phyloP scores from a whole-genome alignment of 225 moss, liverwort and hornwort species.

The Straminergon stramineum region DNA sequence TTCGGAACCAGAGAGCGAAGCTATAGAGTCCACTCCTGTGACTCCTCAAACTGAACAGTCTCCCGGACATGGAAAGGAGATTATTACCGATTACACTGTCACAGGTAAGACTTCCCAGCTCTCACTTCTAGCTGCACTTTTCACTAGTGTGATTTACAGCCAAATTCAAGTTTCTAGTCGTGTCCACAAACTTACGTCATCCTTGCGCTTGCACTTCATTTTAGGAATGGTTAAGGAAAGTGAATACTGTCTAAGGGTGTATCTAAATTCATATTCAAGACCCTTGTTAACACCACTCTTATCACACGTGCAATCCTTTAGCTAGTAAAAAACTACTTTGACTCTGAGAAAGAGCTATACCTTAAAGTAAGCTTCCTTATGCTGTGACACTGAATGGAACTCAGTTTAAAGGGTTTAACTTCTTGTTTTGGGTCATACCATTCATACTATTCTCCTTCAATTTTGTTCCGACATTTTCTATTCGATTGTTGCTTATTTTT shows the following conservation, averaged over 20 bases:
- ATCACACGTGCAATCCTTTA: not conserved
- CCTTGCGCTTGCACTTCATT: not conserved
- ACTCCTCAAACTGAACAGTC: constrained; percentile 32
- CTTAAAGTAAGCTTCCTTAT: no score
- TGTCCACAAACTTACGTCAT: not conserved
- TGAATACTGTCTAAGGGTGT: not conserved
- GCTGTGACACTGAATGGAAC: not conserved
- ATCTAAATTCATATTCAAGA: not conserved
- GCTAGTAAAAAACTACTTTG: not conserved
- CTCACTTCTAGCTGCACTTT: not conserved
- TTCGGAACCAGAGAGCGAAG: constrained; percentile 5
- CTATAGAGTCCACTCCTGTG: constrained; percentile 1
- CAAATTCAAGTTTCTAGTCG: not conserved
- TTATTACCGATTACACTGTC: constrained; percentile 63
- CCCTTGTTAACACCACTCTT: not conserved
- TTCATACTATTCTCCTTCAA: not conserved
- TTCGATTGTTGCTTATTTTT: not conserved
- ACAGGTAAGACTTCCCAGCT: constrained; percentile 42
- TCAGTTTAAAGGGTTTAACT: not conserved
- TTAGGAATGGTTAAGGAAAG: not conserved
- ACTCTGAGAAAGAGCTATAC: not conserved
- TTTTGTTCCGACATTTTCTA: not conserved
- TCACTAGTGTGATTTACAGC: no score
- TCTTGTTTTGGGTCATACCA: not conserved
- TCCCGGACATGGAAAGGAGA: constrained; percentile 64